Base-by-base conservation (phyloP, 345 rosid genomes). In the Corchorus capsularis region DNA sequence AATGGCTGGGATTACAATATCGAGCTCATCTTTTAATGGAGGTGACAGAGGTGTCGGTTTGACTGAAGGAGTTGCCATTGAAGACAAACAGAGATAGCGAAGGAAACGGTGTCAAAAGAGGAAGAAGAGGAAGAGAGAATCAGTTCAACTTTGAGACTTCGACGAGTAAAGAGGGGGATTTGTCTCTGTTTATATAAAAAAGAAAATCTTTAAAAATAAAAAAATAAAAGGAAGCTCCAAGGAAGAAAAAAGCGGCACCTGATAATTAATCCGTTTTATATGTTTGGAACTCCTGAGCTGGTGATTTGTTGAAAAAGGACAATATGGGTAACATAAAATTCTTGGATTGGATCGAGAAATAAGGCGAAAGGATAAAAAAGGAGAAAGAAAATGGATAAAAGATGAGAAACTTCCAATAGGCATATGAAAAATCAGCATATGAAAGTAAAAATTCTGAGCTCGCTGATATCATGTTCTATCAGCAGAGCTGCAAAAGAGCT, bases 1-100 rank as follows among this genome's bases (percentile, higher is more conserved):
- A 14, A 80, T 72, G 69, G 83, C 80, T 20, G 86, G 86, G 35
- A 77, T 83, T 2, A 82, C 85, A 1, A 82, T 79, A 50, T 83
- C 83, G 0, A 83, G 72, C 43, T 83, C 83, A 70, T 83, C 83
- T 65, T 79, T 77, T 54, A 83, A 39, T 1, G 43, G 74, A 0
- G 81, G 76, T 1, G 68, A 39, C 2, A 50, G 74, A 0, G 81
- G 76, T 1, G 68, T 32, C 8, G 63, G 69, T 46, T 49, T 37
- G 15, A 69, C 50, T 45, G 70, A 45, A 20, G 71, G 6, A 69
- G 59, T 37, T 34, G 27, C 60, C 72, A 69, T 50, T 14, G 72
- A 69, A 39, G 27, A 53, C 54, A 69, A 16, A n/a, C 22, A 12
- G 67, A 59, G 11, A 43, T 0, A 59, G 35, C n/a, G 5, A 37